phyloP scores from a whole-genome alignment of 208 protist species.

The Leishmania tropica region DNA sequence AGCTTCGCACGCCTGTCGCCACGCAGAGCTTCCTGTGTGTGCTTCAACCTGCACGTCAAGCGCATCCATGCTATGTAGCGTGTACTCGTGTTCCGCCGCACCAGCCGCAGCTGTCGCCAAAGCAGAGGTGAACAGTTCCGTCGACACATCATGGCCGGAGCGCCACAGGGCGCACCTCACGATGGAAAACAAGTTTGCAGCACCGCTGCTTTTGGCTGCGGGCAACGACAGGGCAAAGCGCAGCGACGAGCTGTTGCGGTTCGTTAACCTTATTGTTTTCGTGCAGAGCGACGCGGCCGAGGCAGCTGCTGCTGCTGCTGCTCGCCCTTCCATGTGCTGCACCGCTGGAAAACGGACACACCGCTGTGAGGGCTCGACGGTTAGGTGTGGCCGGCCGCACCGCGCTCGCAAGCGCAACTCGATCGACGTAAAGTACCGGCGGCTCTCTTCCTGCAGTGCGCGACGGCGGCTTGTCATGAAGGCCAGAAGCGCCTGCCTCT shows the following conservation, averaged over 20 bases:
- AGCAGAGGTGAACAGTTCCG: constrained; percentile 2
- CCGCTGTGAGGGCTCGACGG: constrained; percentile 68
- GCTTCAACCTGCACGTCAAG: constrained; percentile 55
- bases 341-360: constrained; percentile 48
- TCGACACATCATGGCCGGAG: constrained; percentile 22
- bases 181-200: constrained; percentile 17
- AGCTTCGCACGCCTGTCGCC: constrained; percentile 11
- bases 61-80: constrained; percentile 59
- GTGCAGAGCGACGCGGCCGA: constrained; percentile 29
- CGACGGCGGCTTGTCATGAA: constrained; percentile 59
- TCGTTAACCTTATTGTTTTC: constrained; percentile 78
- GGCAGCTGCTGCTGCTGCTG: not conserved
- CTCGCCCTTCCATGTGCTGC: constrained; percentile 18
- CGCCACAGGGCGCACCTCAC: constrained; percentile 23
- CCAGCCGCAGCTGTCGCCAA: not conserved
- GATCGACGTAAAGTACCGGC: constrained; percentile 72
- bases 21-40: constrained; percentile 22
- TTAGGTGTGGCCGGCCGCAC: constrained; percentile 69
- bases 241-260: constrained; percentile 74
- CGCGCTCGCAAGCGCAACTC: constrained; percentile 81
- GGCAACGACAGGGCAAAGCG: constrained; percentile 58
- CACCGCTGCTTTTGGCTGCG: not conserved
- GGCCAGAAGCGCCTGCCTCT: constrained; percentile 60
- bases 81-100: constrained; percentile 38
- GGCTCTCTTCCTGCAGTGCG: constrained; percentile 51